Percentiles rank a stretch among this genome's conserved stretches.
Evolutionary conservation across 257 asterid genomes (phyloP).

Genomic region (Nicotiana undulata): DNA sequence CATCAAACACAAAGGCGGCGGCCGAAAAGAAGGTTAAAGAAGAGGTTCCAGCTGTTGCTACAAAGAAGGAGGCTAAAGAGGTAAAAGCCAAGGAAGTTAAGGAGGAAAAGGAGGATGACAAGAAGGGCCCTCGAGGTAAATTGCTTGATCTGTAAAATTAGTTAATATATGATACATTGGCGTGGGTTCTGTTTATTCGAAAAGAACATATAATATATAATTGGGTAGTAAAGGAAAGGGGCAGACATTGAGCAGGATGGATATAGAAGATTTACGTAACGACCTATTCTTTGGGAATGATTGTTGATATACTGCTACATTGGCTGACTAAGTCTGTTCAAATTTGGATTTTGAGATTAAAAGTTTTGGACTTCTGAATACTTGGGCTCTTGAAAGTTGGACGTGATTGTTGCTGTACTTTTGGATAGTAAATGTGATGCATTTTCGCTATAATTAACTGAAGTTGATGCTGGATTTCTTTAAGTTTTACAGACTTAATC

Average conservation of each 20-base stretch:
- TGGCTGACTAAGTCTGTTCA: neutral
- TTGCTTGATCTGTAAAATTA: neutral
- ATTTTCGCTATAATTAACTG: neutral
- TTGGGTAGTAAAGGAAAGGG: neutral
- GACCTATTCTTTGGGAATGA: neutral
- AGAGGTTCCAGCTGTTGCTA: slow-evolving; percentile 4
- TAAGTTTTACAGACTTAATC: neutral
- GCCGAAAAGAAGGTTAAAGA: slow-evolving; percentile 22
- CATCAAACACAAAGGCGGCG: slow-evolving; percentile 6
- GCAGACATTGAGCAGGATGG: neutral
- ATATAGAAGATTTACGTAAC: neutral
- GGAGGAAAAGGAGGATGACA: slow-evolving; percentile 27
- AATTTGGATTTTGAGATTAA: neutral
- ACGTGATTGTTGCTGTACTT: neutral
- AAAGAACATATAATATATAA: neutral
- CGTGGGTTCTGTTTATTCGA: neutral
- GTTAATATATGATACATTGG: neutral
- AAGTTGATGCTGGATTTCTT: neutral
- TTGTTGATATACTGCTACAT: neutral
- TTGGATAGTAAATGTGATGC: neutral
- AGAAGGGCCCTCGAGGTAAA: slow-evolving; percentile 45
- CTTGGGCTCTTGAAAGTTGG: neutral
- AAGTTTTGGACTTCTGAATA: neutral
- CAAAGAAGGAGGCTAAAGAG: slow-evolving; percentile 8
- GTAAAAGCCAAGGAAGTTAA: slow-evolving; percentile 8